Base-by-base conservation (phyloP, 345 rosid genomes). In the Eucalyptus virginea region DNA sequence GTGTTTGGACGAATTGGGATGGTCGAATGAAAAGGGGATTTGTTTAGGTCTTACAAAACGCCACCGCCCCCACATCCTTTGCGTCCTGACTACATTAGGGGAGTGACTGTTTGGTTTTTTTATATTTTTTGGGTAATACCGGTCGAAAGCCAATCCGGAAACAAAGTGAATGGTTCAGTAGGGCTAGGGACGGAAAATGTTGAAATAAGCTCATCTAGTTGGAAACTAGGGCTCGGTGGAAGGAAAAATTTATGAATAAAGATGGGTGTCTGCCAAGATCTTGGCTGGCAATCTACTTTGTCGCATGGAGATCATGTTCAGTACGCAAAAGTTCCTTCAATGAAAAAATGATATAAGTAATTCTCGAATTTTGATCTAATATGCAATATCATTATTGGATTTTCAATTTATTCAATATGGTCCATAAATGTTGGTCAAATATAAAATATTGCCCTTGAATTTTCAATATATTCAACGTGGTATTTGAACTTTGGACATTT, bases 301-400 rank as follows among this genome's bases (percentile, higher is more conserved):
- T 67, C 42, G 23, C 80, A 16, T 32, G 23, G 42, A 17, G 80
- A 17, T 67, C 80, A 9, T 16, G 23, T 17, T 16, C 6, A 4
- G 11, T 17, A 4, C 0, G 4, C 1, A 1, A 2, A 32, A 32
- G 80, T 67, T 32, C 1, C 1, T 0, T 32, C 21, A 1, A 11
- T 28, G 4, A 7, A 16, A 65, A 65, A n/a, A 3, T 16, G 10
- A 16, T 32, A 15, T 2, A 8, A 65, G 18, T n/a, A 1, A 4
- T 14, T 4, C 21, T 15, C 5, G 3, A 65, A 65, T 8, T 65
- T 14, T 65, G 8, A 32, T n/a, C 0, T 7, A n/a, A 4, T 1
- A 17, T 7, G 72, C 34, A 62, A 62, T 30, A 14, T 7, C 4
- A 3, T 65, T 26, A 2, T 17, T 2, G 9, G 0, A 65, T 4